Evolutionary conservation across 768 basidiomycete species (phyloP), one percentile per base, ranked within the genome.

Genomic region (Mycena albidolilacea): DNA sequence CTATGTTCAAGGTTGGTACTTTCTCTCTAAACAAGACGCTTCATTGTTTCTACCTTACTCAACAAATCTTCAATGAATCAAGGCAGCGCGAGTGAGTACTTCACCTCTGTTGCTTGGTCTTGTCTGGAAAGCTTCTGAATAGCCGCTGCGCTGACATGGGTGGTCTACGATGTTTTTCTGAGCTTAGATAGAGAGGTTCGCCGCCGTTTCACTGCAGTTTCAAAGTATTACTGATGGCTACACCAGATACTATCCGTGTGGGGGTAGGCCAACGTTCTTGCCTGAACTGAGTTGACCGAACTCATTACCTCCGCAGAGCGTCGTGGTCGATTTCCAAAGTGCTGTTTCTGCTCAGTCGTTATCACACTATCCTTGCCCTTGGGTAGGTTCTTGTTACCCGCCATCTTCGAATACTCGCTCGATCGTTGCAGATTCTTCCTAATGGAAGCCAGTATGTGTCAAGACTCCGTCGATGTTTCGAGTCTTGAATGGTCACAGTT

Each of bases 131-230:
- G n/a, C 10, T 39, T 8, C 11, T 60, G 54, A 12, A 37, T 14
- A 67, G 71, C 21, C 6, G 48, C 65, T 12, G 71, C 71, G n/a
- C 61, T 72, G 7, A 67, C 59, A 23, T 72, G 71, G 71, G 65
- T 72, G 6, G 39, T 72, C 7, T 72, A 67, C n/a, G 71, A 72
- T 43, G n/a, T 50, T 2, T 57, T 30, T 48, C 71, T 72, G 7
- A 72, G 41, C 21, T 15, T 67, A 10, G 60, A 72, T 19, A 41
- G 71, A 67, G 67, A 68, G 67, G 67, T 35, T 9, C 35, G 67
- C 48, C 21, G 3, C 19, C 3, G 46, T 46, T 41, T 12, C 12
- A 23, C 46, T 0, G 3, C 30, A 30, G 21, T 9, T 35, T 50
- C 6, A 10, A 38, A 17, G 3, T 2, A n/a, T 48, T 23, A 39